A percentile compares a stretch with the other conserved stretches of the same genome.
Conservation (phyloP, 2,329 filamentous ascomycete species). For the Dothideomycetes sp. region DNA sequence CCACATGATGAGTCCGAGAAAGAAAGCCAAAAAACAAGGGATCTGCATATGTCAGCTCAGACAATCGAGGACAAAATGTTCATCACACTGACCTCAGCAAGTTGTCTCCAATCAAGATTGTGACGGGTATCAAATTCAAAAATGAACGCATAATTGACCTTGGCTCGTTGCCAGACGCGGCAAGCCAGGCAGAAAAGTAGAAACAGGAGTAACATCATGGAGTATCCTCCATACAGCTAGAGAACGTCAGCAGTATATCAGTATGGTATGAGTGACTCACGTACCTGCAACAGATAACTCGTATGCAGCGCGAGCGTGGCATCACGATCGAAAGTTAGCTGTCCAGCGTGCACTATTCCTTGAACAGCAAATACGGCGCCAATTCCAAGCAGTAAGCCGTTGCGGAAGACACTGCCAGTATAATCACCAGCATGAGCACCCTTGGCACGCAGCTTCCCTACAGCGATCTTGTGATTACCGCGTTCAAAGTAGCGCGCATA, state of each 20-base stretch:
- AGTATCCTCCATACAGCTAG: constrained; percentile 85
- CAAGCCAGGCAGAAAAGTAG: constrained; percentile 79
- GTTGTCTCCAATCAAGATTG: constrained; percentile 78
- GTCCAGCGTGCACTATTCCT: constrained; percentile 28
- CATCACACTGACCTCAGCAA: constrained; percentile 48
- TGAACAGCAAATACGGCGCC: constrained; percentile 33
- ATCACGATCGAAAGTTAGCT: constrained; percentile 19
- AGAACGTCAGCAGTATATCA: constrained; percentile 19
- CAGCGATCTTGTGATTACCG: constrained; percentile 85
- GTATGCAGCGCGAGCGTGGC: constrained; percentile 20
- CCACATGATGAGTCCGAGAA: constrained; percentile 73
- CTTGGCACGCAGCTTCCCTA: constrained; percentile 71
- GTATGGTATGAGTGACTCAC: no score
- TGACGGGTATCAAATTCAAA: constrained; percentile 90
- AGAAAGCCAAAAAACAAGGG: constrained; percentile 69
- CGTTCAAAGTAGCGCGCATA: constrained; percentile 92
- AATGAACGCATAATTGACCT: constrained; percentile 82
- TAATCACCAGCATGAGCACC: constrained; percentile 48
- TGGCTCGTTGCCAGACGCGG: constrained; percentile 67
- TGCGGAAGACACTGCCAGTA: constrained; percentile 48
- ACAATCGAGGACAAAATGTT: not conserved
- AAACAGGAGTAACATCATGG: constrained; percentile 70
- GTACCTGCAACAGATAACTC: constrained; percentile 51
- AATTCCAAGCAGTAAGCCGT: constrained; percentile 35
- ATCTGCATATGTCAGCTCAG: constrained; percentile 36